Evolutionary conservation across 345 rosid species (phyloP), one percentile per base, ranked within the genome.

Genomic region (Populus alba): DNA sequence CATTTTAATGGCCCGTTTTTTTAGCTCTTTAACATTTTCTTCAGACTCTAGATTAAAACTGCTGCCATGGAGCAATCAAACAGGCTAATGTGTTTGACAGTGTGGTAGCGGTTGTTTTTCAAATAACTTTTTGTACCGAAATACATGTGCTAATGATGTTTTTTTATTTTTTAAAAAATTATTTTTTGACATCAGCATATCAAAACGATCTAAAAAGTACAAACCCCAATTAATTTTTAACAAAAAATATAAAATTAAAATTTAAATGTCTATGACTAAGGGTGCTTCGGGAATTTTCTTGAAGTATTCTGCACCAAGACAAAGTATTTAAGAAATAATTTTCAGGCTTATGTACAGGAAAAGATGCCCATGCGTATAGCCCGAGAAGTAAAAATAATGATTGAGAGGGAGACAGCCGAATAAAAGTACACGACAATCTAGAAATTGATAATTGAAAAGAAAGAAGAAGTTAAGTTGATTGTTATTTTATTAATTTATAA

Each of bases 31-130:
- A 22, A n/a, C 68, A 8, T 37, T 73, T 77, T 80, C 45, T 66
- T 67, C 81, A 89, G 92, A 89, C 90, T 37, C 84, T 90, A 10
- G 78, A 84, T 43, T 90, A 89, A 81, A 87, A 76, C 71, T 89
- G 80, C n/a, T 88, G 90, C 0, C 62, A 72, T 45, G 78, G 88
- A 68, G 82, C 79, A 68, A 51, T 23, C 7, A 77, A 77, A 74
- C 23, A 61, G 83, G 33, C 66, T 57, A n/a, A n/a, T n/a, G n/a
- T n/a, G n/a, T n/a, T n/a, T n/a, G n/a, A n/a, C n/a, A n/a, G n/a
- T n/a, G n/a, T n/a, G n/a, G n/a, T n/a, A n/a, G n/a, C n/a, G n/a
- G n/a, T n/a, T n/a, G n/a, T n/a, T n/a, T n/a, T n/a, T n/a, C n/a
- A n/a, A n/a, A n/a, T n/a, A n/a, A n/a, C n/a, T n/a, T n/a, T n/a